Base-by-base conservation (phyloP, 192 early-diverging fungal species). In the Backusella mclennaniae region DNA sequence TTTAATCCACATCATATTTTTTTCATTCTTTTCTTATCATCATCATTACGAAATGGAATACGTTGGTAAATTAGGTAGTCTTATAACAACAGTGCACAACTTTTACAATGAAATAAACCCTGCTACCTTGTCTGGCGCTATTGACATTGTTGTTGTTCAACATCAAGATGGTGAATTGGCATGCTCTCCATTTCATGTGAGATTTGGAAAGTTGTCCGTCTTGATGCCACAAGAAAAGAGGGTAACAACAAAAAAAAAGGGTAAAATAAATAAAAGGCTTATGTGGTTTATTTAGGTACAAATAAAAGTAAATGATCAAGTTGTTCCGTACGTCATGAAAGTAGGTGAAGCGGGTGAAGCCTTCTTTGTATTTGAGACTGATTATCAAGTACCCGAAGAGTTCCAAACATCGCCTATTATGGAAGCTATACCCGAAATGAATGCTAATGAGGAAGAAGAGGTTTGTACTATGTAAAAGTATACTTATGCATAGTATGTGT, bases 91-190 rank as follows among this genome's bases (percentile, higher is more conserved):
- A 21, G 95, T 97, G 63, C 90, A 91, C 77, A 91, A 93, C 77
- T 95, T 99, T 76, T 98, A 96, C 85, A 95, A 92, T 78, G 97
- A 96, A 76, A 92, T 98, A 70, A 99, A 99, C 81, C 96, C 98
- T 0, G 90, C 98, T 1, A 99, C 98, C 0, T 91, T 99, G 26
- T 95, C 95, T 6, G 98, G 98, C 21, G 97, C 98, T 38, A 98
- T 99, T 83, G 98, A 99, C 83, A 94, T 99, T 67, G 87, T 99
- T n/a, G 96, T 98, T 12, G 96, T 98, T 35, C 87, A 97, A 72
- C 91, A 91, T 73, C 73, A 85, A 67, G 88, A 97, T 82, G 96
- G 95, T 15, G 90, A 94, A 39, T 82, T 98, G 31, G 85, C 89
- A 46, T 97, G 95, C 82, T 97, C 96, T 36, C 98, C 98, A 4